Percentiles rank a stretch among this genome's conserved stretches.
These are phyloP conservation scores for Trichopus zeylanicus DNA, from an alignment of 116 monocot genomes.

Conservation along the genomic window DNA sequence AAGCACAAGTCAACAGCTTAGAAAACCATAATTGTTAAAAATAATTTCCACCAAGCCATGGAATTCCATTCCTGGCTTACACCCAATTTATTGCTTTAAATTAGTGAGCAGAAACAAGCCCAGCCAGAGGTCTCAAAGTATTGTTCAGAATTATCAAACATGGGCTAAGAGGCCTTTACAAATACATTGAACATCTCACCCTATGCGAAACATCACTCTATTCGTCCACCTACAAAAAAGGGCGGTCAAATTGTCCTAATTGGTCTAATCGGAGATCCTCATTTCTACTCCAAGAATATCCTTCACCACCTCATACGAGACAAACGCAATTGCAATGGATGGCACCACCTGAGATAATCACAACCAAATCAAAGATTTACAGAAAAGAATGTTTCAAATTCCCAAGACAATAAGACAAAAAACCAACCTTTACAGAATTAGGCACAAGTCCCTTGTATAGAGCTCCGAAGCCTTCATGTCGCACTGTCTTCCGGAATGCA, in stretches of 20 bases:
- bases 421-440: slow-evolving; percentile 90
- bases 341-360: slow-evolving; percentile 76
- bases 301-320: slow-evolving; percentile 86
- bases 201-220: neutral
- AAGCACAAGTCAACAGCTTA: too few relatives aligned
- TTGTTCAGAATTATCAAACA: too few relatives aligned
- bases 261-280: slow-evolving; percentile 79
- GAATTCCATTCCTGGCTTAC: neutral
- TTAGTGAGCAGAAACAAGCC: slow-evolving; percentile 1
- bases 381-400: neutral
- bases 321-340: slow-evolving; percentile 96
- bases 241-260: neutral
- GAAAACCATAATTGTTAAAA: slow-evolving; percentile 2
- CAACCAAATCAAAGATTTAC: neutral
- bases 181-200: neutral
- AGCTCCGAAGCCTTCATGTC: slow-evolving; percentile 81
- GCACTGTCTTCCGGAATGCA: slow-evolving; percentile 91
- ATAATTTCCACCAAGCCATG: neutral
- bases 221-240: slow-evolving; percentile 28
- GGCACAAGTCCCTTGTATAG: slow-evolving; percentile 98
- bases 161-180: too few relatives aligned
- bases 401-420: neutral
- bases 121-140: slow-evolving; percentile 2
- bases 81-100: slow-evolving; percentile 16
- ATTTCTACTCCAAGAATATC: slow-evolving; percentile 94